Evolutionary conservation across 2,329 filamentous ascomycete genomes (phyloP), one percentile per base, ranked within the genome.

Genomic region (Arthrinium puccinioides): DNA sequence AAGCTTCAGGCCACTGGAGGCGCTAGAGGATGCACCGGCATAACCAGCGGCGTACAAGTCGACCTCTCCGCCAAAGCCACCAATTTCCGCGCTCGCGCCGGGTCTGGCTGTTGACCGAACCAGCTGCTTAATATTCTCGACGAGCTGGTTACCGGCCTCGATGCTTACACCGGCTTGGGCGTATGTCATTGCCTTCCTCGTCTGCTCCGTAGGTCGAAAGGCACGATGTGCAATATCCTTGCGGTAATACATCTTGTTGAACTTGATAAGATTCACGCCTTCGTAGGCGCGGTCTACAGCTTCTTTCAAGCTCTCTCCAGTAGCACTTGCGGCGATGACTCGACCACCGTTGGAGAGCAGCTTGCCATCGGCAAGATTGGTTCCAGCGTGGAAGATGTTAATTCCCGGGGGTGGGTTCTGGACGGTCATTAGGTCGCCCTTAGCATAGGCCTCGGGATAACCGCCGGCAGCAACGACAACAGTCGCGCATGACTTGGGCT

Each of bases 391-490:
- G 76, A 98, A 98, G 44, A 96, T 77, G 44, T 84, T 79, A 44
- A 76, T 82, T 43, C 63, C 69, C 3, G 59, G 46, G 35, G 62
- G 68, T 38, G 65, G 64, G 16, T 56, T 49, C 14, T 59, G 53
- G 9, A 83, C 66, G 35, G 57, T 61, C 61, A 74, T 83, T 47
- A 61, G 67, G 29, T 64, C 84, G 38, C 87, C 88, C 66, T 94
- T 95, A 36, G 76, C 72, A 59, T 97, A 97, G 1, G 77, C 70
- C 38, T 82, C 85, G 5, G 92, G 92, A 57, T 98, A 98, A 4
- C 92, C 92, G 16, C 83, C 87, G 8, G 92, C 85, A 37, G 90
- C 87, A 14, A 94, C 82, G n/a, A 97, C 88, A 23, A 98, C 88
- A 2, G 90, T 97, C 19, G 87, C 84, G 44, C 87, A 88, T 54